Evolutionary conservation across 345 rosid species (phyloP), one percentile per base, ranked within the genome.

Genomic region (Psidium friedrichsthalianum): DNA sequence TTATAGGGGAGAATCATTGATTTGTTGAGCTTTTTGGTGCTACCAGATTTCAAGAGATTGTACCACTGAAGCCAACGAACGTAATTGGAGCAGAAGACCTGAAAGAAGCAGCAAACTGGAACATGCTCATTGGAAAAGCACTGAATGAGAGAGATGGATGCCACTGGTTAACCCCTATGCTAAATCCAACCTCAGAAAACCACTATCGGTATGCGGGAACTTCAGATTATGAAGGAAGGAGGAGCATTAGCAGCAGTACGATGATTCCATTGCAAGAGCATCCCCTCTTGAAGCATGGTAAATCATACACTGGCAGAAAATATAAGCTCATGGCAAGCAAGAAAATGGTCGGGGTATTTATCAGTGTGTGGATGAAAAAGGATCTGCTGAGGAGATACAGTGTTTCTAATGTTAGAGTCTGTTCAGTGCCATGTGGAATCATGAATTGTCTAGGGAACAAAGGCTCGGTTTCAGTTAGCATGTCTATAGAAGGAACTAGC

Each of bases 391-490:
- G 85, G 36, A 92, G 89, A 56, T 89, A 91, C 84, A 82, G 88
- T 56, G 82, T 93, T 85, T 92, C 96, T 5, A 90, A 94, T 56
- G 92, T 92, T 44, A 93, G 89, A 82, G 91, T 90, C 27, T 90
- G 92, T 83, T 91, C 97, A 4, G 95, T 94, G 85, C 93, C 91
- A 61, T 94, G 97, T 88, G 96, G 97, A 25, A 88, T 94, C 90
- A 92, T 94, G 96, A 95, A 94, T 15, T 91, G 86, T 87, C 83
- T 94, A 83, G 96, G 97, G 64, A 94, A 94, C 89, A 94, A 94
- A 91, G 97, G 95, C 54, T 92, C 97, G 1, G 95, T 94, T 82
- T 90, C 97, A 10, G 93, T 93, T 56, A 93, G 95, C 88, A 86
- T 93, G 94, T 90, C 92, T 2, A 92, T 94, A 15, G 94, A 92